A percentile compares a stretch with the other conserved stretches of the same genome.
phyloP scores from a whole-genome alignment of 805 yeast genomes.

The Pichia insulana region DNA sequence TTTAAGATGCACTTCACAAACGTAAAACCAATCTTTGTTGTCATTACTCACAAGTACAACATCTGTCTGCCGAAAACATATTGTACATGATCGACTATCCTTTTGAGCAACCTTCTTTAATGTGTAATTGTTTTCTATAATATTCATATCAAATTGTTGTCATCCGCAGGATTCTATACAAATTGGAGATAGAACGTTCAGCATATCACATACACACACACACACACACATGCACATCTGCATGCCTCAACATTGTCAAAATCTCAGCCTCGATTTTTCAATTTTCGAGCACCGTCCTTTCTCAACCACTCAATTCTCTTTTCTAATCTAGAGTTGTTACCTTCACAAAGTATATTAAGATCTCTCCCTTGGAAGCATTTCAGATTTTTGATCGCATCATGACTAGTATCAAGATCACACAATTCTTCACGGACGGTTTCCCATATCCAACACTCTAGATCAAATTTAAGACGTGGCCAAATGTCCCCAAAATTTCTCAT shows the following conservation, averaged over 20 bases:
- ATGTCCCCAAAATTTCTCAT: conserved; percentile 23
- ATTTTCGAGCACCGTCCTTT: conserved; percentile 12
- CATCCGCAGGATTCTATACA: too few relatives aligned
- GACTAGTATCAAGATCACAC: conserved; percentile 13
- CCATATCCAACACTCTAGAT: conserved; percentile 23
- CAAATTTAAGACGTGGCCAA: conserved; percentile 14
- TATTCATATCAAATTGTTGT: background rate
- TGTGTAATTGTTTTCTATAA: conserved; percentile 16
- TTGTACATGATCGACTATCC: conserved; percentile 37
- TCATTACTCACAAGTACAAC: conserved; percentile 37
- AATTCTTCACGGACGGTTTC: conserved; percentile 14
- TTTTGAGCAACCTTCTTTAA: conserved; percentile 34
- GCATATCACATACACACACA: too few relatives aligned
- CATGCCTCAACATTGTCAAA: too few relatives aligned
- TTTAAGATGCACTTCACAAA: conserved; percentile 38
- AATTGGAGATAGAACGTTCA: too few relatives aligned
- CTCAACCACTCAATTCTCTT: conserved; percentile 21
- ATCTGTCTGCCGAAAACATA: conserved; percentile 43
- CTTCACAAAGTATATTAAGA: conserved; percentile 17
- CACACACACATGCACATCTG: too few relatives aligned
- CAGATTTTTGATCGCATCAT: conserved; percentile 10
- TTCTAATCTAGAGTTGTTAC: conserved; percentile 7
- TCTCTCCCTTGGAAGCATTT: conserved; percentile 17
- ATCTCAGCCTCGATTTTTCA: background rate
- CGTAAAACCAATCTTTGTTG: conserved; percentile 43